These are phyloP conservation scores for Musa acuminata DNA, from an alignment of 176 grass and related monocot genomes.

Conservation along the genomic window DNA sequence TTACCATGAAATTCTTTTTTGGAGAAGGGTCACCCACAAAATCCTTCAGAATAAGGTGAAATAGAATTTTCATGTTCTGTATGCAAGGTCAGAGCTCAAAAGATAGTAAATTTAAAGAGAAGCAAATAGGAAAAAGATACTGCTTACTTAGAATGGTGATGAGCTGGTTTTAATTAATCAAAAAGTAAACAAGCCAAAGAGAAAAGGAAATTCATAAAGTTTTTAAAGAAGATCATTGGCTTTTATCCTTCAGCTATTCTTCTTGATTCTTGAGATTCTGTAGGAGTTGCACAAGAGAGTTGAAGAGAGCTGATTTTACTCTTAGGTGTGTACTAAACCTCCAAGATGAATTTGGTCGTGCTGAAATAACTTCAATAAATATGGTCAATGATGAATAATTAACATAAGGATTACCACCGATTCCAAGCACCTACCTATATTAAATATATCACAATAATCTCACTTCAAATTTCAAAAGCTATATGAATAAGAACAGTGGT, in stretches of 20 bases:
- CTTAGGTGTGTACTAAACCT: background rate
- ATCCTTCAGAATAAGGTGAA: background rate
- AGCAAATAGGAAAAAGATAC: background rate
- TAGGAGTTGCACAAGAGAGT: background rate
- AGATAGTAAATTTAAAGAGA: background rate
- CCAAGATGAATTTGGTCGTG: background rate
- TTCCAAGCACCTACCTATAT: too few species aligned
- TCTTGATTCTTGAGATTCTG: too few species aligned
- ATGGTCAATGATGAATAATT: background rate
- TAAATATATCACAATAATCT: too few species aligned
- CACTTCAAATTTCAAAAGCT: too few species aligned
- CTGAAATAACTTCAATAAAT: background rate
- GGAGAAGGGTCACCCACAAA: background rate
- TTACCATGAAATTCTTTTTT: background rate
- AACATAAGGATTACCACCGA: too few species aligned
- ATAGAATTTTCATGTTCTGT: background rate
- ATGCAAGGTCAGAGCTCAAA: background rate
- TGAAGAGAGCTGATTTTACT: background rate
- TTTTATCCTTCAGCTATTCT: too few species aligned
- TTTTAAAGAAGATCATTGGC: too few species aligned
- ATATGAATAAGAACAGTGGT: too few species aligned
- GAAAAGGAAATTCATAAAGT: too few species aligned
- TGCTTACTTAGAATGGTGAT: background rate
- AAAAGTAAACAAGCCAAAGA: too few species aligned
- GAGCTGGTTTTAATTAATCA: too few species aligned